These are phyloP conservation scores for Heritiera littoralis DNA, from an alignment of 345 rosid species.

Conservation along the genomic window DNA sequence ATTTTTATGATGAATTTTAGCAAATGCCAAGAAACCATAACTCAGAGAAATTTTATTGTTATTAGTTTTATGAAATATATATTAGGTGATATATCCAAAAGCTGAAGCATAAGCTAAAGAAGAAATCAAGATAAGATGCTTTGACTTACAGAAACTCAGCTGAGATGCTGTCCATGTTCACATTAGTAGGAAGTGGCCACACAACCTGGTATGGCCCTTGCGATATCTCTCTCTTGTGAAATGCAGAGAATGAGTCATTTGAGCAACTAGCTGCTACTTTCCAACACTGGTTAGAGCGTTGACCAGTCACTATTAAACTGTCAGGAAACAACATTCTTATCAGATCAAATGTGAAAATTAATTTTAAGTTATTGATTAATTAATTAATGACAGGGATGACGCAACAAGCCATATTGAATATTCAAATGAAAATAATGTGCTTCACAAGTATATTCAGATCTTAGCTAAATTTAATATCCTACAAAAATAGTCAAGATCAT, in stretches of 20 bases:
- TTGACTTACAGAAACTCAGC: conserved; percentile 75
- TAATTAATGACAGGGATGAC: not conserved
- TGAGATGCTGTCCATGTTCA: conserved; percentile 54
- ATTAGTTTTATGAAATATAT: not conserved
- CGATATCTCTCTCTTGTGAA: conserved; percentile 55
- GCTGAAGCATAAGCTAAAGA: conserved; percentile 29
- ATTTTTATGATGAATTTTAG: not conserved
- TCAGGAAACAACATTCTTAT: conserved; percentile 11
- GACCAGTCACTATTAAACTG: conserved; percentile 65
- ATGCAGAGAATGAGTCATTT: conserved; percentile 35
- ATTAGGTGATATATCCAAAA: not conserved
- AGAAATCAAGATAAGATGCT: conserved; percentile 13
- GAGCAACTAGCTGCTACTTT: conserved; percentile 28
- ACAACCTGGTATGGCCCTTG: conserved; percentile 60
- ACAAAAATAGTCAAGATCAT: not conserved
- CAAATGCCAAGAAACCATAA: not conserved
- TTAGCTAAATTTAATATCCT: not conserved
- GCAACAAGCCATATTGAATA: not conserved
- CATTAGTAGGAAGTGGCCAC: conserved; percentile 71
- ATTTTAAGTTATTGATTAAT: not conserved
- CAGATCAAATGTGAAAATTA: not conserved
- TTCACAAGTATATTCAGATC: not conserved
- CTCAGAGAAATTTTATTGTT: not conserved
- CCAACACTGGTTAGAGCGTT: conserved; percentile 42
- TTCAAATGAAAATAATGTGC: not conserved